Conservation (phyloP, 2,329 filamentous ascomycete genomes). For the Pyrenochaeta sp. region DNA sequence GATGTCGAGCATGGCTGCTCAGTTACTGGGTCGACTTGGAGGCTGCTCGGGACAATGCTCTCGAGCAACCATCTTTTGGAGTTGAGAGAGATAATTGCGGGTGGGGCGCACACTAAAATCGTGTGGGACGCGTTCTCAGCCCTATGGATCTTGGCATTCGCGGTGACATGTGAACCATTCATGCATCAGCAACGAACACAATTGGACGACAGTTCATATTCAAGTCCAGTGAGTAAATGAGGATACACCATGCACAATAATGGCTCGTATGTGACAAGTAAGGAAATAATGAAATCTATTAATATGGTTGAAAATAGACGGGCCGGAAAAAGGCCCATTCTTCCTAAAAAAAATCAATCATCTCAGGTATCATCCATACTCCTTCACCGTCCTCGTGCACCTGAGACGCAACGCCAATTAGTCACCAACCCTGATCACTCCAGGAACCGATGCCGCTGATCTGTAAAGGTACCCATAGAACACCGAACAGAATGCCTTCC, state of each 20-base stretch:
- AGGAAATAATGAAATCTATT: not conserved
- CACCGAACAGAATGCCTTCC: constrained; percentile 8
- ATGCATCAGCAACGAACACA: not conserved
- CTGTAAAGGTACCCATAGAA: constrained; percentile 7
- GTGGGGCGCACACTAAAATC: constrained; percentile 1
- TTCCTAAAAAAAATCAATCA: not conserved
- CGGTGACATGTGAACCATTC: constrained; percentile 7
- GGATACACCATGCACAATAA: too few species aligned
- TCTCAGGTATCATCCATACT: not conserved
- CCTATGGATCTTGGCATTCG: not conserved
- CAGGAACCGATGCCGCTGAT: not conserved
- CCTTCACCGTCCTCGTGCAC: not conserved
- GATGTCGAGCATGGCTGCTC: constrained; percentile 43
- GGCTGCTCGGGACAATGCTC: not conserved
- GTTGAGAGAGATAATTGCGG: not conserved
- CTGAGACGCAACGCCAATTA: not conserved
- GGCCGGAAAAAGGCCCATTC: not conserved
- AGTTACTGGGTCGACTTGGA: not conserved
- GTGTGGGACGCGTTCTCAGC: constrained; percentile 8
- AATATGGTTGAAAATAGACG: not conserved
- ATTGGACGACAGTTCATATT: not conserved
- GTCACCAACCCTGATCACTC: not conserved
- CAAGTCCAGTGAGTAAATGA: not conserved
- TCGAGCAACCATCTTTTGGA: too few species aligned
- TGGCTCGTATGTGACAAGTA: too few species aligned